phyloP scores from a whole-genome alignment of 2,329 filamentous ascomycete species.

The Clonostachys chloroleuca region DNA sequence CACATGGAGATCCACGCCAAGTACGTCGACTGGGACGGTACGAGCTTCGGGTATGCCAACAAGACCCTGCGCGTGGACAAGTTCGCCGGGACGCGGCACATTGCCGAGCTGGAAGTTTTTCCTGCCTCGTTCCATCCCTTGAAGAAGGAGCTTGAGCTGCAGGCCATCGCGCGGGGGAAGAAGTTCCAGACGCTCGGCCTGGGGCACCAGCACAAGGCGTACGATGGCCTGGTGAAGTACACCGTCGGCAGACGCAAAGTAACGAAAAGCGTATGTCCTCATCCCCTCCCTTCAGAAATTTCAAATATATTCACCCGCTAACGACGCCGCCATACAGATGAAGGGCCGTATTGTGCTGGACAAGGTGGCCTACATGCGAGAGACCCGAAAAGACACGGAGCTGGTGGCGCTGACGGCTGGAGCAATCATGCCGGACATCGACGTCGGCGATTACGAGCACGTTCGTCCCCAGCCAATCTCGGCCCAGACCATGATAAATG shows the following conservation, averaged over 20 bases:
- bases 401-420: no score
- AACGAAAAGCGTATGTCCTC: background rate
- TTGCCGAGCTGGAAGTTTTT: conserved; percentile 3
- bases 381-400: no score
- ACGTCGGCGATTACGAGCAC: no score
- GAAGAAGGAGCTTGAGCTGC: background rate
- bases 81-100: conserved; percentile 2
- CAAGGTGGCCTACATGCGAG: no score
- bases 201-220: conserved; percentile 4
- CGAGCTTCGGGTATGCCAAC: conserved; percentile 2
- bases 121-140: conserved; percentile 2
- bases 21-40: conserved; percentile 1
- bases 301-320: conserved; percentile 22
- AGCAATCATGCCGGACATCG: no score
- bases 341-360: no score
- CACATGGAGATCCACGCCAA: background rate
- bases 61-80: background rate
- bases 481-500: no score
- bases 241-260: conserved; percentile 10
- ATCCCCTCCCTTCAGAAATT: conserved; percentile 12
- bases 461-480: no score
- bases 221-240: conserved; percentile 18
- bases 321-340: no score
- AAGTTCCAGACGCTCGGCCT: conserved; percentile 1
- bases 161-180: conserved; percentile 3